A percentile compares a stretch with the other conserved stretches of the same genome.
Evolutionary conservation across 2,329 filamentous ascomycete species (phyloP).

Genomic region (Monosporascus cannonballus): DNA sequence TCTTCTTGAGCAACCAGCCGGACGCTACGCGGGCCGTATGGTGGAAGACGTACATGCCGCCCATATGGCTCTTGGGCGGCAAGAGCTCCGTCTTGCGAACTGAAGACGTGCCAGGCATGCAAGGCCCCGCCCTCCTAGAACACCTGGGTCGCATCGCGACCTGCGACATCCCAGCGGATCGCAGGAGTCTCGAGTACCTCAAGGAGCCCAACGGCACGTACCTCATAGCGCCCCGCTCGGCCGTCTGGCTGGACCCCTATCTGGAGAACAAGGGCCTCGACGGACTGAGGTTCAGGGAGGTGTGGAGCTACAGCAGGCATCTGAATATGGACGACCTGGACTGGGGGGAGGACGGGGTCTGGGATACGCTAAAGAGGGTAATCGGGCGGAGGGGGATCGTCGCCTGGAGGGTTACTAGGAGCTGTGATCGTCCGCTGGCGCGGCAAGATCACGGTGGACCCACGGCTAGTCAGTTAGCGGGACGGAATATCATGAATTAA

Average conservation of each 20-base stretch:
- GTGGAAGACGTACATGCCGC: slow-evolving; percentile 85
- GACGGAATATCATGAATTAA: too few species aligned
- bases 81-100: slow-evolving; percentile 68
- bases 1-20: slow-evolving; percentile 64
- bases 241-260: slow-evolving; percentile 62
- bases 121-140: slow-evolving; percentile 52
- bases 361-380: slow-evolving; percentile 63
- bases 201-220: slow-evolving; percentile 60
- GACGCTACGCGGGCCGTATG: slow-evolving; percentile 66
- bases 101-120: slow-evolving; percentile 67
- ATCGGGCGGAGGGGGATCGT: slow-evolving; percentile 56
- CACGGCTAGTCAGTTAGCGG: too few species aligned
- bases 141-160: slow-evolving; percentile 54
- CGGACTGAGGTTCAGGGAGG: slow-evolving; percentile 59
- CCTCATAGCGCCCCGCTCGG: slow-evolving; percentile 67
- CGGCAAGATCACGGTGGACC: not conserved
- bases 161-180: slow-evolving; percentile 54
- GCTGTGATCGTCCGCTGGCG: slow-evolving; percentile 33
- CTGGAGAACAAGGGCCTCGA: slow-evolving; percentile 52
- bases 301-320: slow-evolving; percentile 63
- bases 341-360: slow-evolving; percentile 70
- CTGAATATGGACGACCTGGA: slow-evolving; percentile 77
- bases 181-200: slow-evolving; percentile 48
- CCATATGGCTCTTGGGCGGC: slow-evolving; percentile 72
- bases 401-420: slow-evolving; percentile 61